Evolutionary conservation across 78 protist genomes (phyloP).

Genomic region (Tieghemostelium lacteum): DNA sequence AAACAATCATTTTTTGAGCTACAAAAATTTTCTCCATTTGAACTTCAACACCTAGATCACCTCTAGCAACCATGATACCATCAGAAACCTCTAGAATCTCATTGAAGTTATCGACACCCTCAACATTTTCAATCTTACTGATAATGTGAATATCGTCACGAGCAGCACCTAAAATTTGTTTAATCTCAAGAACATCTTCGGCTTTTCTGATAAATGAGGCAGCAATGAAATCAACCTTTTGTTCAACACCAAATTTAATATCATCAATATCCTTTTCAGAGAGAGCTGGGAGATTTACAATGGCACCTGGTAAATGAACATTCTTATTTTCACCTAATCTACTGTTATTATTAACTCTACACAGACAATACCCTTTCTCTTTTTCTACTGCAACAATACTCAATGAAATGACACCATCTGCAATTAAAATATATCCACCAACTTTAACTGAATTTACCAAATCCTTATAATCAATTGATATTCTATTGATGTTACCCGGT

Average conservation of each 20-base stretch:
- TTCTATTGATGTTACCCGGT: constrained; percentile 64
- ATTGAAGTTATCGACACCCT: constrained; percentile 91
- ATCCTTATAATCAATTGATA: constrained; percentile 70
- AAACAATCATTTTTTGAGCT: constrained; percentile 94
- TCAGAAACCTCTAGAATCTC: constrained; percentile 92
- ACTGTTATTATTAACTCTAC: constrained; percentile 82
- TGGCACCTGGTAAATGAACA: constrained; percentile 88
- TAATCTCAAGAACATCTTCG: constrained; percentile 83
- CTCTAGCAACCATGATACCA: constrained; percentile 98
- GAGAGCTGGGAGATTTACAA: constrained; percentile 90
- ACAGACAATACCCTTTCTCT: constrained; percentile 69
- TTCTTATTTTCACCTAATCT: constrained; percentile 86
- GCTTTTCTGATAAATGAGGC: constrained; percentile 92
- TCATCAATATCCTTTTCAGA: constrained; percentile 88
- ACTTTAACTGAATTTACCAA: constrained; percentile 77
- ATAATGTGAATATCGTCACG: constrained; percentile 85
- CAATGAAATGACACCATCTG: constrained; percentile 89
- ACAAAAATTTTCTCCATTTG: constrained; percentile 88
- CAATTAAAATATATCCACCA: constrained; percentile 87
- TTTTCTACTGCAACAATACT: constrained; percentile 29
- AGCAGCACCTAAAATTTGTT: constrained; percentile 72
- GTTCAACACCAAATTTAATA: constrained; percentile 87
- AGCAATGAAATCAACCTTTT: constrained; percentile 87
- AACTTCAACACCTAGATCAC: constrained; percentile 96
- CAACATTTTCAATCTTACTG: constrained; percentile 94